Evolutionary conservation across 2,329 filamentous ascomycete species (phyloP).

Genomic region (Talaromyces verruculosus): DNA sequence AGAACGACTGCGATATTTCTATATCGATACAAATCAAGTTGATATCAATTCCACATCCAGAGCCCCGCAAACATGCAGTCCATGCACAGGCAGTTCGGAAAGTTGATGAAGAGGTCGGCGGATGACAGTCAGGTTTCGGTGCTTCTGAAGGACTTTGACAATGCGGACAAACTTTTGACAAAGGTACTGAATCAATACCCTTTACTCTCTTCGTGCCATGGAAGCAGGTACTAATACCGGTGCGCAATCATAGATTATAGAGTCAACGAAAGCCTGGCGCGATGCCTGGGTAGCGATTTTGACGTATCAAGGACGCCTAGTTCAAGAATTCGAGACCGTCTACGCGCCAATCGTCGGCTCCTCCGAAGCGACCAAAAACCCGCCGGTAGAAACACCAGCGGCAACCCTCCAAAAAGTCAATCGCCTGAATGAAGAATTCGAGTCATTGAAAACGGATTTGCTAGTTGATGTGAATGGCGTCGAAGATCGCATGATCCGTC

Average conservation of each 20-base stretch:
- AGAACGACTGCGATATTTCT: not conserved
- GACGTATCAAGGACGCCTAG: constrained; percentile 64
- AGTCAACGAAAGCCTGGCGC: constrained; percentile 72
- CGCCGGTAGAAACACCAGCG: constrained; percentile 61
- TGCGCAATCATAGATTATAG: constrained; percentile 61
- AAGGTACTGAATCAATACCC: constrained; percentile 54
- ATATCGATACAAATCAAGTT: not conserved
- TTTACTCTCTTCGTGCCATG: not conserved
- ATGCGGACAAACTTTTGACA: constrained; percentile 71
- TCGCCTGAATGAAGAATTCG: constrained; percentile 65
- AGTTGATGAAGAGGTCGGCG: constrained; percentile 67
- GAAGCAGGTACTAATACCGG: not conserved
- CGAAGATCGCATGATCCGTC: constrained; percentile 67
- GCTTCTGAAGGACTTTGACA: constrained; percentile 75
- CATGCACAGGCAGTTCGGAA: constrained; percentile 73
- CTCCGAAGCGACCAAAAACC: constrained; percentile 56
- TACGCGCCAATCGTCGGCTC: constrained; percentile 75
- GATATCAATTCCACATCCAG: not conserved
- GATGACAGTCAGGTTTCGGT: constrained; percentile 75
- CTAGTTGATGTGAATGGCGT: constrained; percentile 69
- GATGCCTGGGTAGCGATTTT: constrained; percentile 75
- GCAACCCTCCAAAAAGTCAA: constrained; percentile 64
- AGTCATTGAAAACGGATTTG: constrained; percentile 70
- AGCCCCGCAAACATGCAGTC: constrained; percentile 35
- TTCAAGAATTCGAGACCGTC: constrained; percentile 67